phyloP scores from a whole-genome alignment of 768 basidiomycete genomes.

The Favolaschia claudopus region DNA sequence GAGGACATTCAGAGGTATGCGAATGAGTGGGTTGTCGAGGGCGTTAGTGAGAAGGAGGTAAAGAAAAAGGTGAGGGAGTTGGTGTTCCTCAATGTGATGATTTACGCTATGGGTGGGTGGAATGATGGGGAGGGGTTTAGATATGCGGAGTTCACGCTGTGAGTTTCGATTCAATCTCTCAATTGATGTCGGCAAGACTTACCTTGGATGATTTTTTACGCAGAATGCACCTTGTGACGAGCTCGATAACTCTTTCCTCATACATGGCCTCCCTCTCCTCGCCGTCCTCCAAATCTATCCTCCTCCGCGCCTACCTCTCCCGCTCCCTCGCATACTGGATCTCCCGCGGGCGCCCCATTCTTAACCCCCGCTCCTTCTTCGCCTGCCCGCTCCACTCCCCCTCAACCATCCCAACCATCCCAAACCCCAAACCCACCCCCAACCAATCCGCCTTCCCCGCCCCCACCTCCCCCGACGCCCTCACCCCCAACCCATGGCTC shows the following conservation, averaged over 20 bases:
- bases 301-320: conserved; percentile 21
- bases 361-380: conserved; percentile 12
- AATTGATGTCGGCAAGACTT: neutral
- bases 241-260: conserved; percentile 15
- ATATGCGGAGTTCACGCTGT: too few relatives aligned
- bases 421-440: conserved; percentile 22
- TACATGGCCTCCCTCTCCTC: conserved; percentile 17
- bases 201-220: neutral
- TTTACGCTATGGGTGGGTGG: too few relatives aligned
- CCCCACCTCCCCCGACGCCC: conserved; percentile 18
- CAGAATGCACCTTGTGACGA: conserved; percentile 72
- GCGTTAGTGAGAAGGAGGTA: conserved; percentile 43
- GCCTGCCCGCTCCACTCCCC: conserved; percentile 13
- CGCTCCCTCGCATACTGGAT: conserved; percentile 16
- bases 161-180: too few relatives aligned
- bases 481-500: conserved; percentile 48
- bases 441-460: conserved; percentile 8
- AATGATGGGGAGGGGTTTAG: too few relatives aligned
- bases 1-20: conserved; percentile 50
- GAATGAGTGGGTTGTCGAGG: conserved; percentile 52
- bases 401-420: conserved; percentile 27
- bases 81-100: conserved; percentile 55
- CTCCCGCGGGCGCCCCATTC: conserved; percentile 12
- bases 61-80: conserved; percentile 70
- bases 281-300: conserved; percentile 16